A percentile compares a stretch with the other conserved stretches of the same genome.
These are phyloP conservation scores for Schwanniomyces polymorphus DNA, from an alignment of 805 yeast genomes.

Conservation along the genomic window DNA sequence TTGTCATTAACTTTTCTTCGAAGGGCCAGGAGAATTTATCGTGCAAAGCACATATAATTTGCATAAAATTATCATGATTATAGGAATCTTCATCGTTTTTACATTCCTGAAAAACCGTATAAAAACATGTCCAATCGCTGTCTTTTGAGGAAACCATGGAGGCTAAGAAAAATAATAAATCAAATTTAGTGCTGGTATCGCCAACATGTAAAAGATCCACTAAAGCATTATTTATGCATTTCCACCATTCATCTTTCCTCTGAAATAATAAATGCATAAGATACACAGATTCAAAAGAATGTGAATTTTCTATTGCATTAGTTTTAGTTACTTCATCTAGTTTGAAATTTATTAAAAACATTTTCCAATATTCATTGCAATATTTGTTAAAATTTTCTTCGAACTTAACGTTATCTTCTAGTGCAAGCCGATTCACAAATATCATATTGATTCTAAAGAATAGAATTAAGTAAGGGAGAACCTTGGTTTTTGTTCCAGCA, in stretches of 20 bases:
- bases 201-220: neutral
- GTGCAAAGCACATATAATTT: slow-evolving; percentile 23
- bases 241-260: slow-evolving; percentile 23
- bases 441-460: slow-evolving; percentile 5
- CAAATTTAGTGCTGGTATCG: slow-evolving; percentile 10
- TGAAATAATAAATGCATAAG: slow-evolving; percentile 16
- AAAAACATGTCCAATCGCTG: slow-evolving; percentile 25
- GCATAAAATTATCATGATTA: slow-evolving; percentile 24
- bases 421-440: neutral
- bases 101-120: slow-evolving; percentile 16
- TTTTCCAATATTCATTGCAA: slow-evolving; percentile 17
- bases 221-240: slow-evolving; percentile 18
- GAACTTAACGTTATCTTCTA: neutral
- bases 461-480: slow-evolving; percentile 19
- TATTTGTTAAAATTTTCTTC: slow-evolving; percentile 1
- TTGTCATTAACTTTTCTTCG: slow-evolving; percentile 32
- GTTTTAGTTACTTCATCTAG: neutral
- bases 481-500: slow-evolving; percentile 2
- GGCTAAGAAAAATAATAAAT: slow-evolving; percentile 14
- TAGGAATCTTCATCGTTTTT: slow-evolving; percentile 13
- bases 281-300: slow-evolving; percentile 19
- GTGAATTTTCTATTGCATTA: neutral
- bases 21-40: slow-evolving; percentile 28
- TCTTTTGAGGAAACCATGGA: slow-evolving; percentile 11
- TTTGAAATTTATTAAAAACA: slow-evolving; percentile 12